Evolutionary conservation across 352 stramenopile species (phyloP), one percentile per base, ranked within the genome.

Genomic region (Peronosclerospora sorghi): DNA sequence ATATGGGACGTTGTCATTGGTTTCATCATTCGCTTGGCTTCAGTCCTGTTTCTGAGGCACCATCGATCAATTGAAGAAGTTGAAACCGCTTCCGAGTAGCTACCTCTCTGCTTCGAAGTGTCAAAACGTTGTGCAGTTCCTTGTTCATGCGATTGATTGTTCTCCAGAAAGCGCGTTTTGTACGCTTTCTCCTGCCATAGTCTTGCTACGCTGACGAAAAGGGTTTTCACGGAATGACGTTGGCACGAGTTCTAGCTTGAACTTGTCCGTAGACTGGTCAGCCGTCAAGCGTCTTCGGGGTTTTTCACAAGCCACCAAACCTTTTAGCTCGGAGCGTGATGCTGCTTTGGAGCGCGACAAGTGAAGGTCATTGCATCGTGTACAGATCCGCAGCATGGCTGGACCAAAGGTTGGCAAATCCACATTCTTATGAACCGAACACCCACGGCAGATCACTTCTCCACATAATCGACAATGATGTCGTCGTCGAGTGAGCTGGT

Each of bases 391-490:
- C 17, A 87, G 32, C n/a, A 65, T 54, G 20, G 72, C 86, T 6
- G 66, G 65, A 0, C 78, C 78, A n/a, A 78, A 62, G 6, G 65
- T 74, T 0, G 73, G 78, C 17, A 88, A 37, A 46, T 83, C 70
- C 8, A 72, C 62, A 36, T 86, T 66, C 37, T 88, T 86, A 36
- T 81, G 63, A 8, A 80, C 58, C 13, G 73, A 85, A 41, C 78
- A 90, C 32, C 81, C 59, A 1, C 71, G 66, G 38, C 78, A 90
- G 35, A 90, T 83, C 15, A 86, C 62, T 36, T 86, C 71, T 44
- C 71, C 68, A 39, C 78, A 91, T 9, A 85, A 46, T 3, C 72
- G 73, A n/a, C 78, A 91, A 48, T 86, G 75, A 41, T 86, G 78
- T 21, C 73, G 62, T 23, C 78, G 66, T 13, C 76, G 68, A 13